phyloP scores from a whole-genome alignment of 164 flowering plant genomes.

The Aristolochia contorta region DNA sequence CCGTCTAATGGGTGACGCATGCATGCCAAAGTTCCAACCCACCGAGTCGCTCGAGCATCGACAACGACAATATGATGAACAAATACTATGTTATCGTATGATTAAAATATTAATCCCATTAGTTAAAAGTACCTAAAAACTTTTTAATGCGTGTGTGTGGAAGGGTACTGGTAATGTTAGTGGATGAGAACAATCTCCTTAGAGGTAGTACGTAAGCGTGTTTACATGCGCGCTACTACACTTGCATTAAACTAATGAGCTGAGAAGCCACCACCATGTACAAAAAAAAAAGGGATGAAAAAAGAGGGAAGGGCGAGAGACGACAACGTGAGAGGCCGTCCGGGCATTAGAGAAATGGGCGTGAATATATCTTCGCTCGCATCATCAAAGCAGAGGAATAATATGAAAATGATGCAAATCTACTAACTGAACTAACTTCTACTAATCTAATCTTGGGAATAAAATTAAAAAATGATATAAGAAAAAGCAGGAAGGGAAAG shows the following conservation, averaged over 20 bases:
- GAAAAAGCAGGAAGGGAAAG: conserved; percentile 1
- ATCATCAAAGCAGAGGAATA: background rate
- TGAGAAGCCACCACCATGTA: conserved; percentile 15
- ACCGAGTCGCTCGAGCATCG: background rate
- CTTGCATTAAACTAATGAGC: conserved; percentile 4
- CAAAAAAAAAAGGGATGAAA: background rate
- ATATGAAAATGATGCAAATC: background rate
- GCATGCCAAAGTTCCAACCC: background rate
- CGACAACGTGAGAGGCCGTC: conserved; percentile 7
- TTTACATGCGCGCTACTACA: conserved; percentile 6
- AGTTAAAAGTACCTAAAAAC: conserved; percentile 12
- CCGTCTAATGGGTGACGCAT: background rate
- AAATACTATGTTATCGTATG: background rate
- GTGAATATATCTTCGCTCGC: background rate
- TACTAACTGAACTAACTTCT: conserved; percentile 6
- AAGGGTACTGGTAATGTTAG: conserved; percentile 9
- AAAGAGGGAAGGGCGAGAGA: conserved; percentile 1
- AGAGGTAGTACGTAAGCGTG: conserved; percentile 23
- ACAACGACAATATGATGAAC: background rate
- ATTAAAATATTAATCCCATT: conserved; percentile 4
- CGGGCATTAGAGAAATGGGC: background rate
- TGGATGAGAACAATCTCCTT: conserved; percentile 24
- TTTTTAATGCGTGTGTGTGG: conserved; percentile 11
- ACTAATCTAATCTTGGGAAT: background rate
- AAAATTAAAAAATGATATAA: background rate